A percentile compares a stretch with the other conserved stretches of the same genome.
These are phyloP conservation scores for Ophiostoma sp. DNA, from an alignment of 2,329 filamentous ascomycete species.

Conservation along the genomic window DNA sequence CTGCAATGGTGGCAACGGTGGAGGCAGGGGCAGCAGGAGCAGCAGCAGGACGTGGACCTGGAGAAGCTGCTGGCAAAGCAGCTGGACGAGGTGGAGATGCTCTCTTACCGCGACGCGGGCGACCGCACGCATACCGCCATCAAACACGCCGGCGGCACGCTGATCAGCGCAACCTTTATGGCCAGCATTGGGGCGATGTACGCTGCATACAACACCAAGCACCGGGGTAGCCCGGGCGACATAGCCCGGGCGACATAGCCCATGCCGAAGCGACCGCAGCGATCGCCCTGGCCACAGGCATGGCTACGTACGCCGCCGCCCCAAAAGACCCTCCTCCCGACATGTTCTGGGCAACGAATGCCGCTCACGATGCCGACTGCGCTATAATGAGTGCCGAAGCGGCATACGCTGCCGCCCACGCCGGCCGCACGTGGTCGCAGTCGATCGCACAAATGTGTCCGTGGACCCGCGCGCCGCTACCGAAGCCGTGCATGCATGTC, in stretches of 20 bases:
- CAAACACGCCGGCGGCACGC: background rate
- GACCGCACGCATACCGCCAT: background rate
- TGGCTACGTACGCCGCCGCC: background rate
- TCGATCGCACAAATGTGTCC: background rate
- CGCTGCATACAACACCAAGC: background rate
- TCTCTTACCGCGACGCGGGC: background rate
- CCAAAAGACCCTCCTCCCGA: background rate
- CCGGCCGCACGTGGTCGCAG: background rate
- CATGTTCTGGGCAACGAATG: background rate
- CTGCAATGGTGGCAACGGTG: background rate
- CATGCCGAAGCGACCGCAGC: background rate
- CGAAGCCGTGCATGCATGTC: background rate
- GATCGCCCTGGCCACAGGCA: background rate
- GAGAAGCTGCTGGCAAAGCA: no score
- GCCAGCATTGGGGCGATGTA: background rate
- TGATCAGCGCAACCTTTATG: background rate
- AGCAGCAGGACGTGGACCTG: background rate
- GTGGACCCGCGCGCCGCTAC: background rate
- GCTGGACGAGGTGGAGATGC: no score
- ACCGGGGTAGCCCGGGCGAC: background rate
- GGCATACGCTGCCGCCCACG: background rate
- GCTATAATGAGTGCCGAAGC: background rate
- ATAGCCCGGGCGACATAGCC: background rate
- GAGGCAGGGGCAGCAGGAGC: background rate
- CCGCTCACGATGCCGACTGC: background rate